A percentile compares a stretch with the other conserved stretches of the same genome.
Conservation (phyloP, 805 yeast species). For the Candida saitoana region DNA sequence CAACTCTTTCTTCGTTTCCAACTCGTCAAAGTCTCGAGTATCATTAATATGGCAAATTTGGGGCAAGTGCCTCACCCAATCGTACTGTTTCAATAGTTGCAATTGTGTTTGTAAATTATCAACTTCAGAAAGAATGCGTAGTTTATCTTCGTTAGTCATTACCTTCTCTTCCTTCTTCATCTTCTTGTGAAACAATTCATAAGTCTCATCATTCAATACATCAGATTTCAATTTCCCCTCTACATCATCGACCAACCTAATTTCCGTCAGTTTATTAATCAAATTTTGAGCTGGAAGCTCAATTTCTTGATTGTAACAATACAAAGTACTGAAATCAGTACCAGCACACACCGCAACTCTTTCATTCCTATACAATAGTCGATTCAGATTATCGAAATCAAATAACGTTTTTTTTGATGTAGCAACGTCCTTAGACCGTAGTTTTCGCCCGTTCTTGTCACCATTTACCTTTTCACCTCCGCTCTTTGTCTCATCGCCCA, state of each 20-base stretch:
- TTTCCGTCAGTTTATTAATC: slow-evolving; percentile 8
- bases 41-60: slow-evolving; percentile 50
- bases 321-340: slow-evolving; percentile 8
- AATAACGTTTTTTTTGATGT: slow-evolving; percentile 18
- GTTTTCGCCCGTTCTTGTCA: slow-evolving; percentile 11
- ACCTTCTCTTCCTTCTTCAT: slow-evolving; percentile 64
- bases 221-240: slow-evolving; percentile 15
- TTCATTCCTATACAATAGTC: slow-evolving; percentile 17
- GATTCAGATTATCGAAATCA: slow-evolving; percentile 31
- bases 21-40: slow-evolving; percentile 44
- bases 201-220: slow-evolving; percentile 46
- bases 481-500: neutral
- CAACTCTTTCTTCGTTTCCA: slow-evolving; percentile 45
- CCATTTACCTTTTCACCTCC: slow-evolving; percentile 4
- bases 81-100: slow-evolving; percentile 35
- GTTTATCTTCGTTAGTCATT: slow-evolving; percentile 53
- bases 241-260: neutral
- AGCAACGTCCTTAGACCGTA: slow-evolving; percentile 26
- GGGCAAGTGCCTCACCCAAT: slow-evolving; percentile 46
- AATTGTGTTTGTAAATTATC: slow-evolving; percentile 48
- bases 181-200: slow-evolving; percentile 47
- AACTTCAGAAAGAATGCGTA: slow-evolving; percentile 50
- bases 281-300: slow-evolving; percentile 7
- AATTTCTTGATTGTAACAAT: slow-evolving; percentile 13
- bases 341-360: slow-evolving; percentile 14